These are phyloP conservation scores for Colletotrichum cereale DNA, from an alignment of 2,329 filamentous ascomycete species.

Conservation along the genomic window DNA sequence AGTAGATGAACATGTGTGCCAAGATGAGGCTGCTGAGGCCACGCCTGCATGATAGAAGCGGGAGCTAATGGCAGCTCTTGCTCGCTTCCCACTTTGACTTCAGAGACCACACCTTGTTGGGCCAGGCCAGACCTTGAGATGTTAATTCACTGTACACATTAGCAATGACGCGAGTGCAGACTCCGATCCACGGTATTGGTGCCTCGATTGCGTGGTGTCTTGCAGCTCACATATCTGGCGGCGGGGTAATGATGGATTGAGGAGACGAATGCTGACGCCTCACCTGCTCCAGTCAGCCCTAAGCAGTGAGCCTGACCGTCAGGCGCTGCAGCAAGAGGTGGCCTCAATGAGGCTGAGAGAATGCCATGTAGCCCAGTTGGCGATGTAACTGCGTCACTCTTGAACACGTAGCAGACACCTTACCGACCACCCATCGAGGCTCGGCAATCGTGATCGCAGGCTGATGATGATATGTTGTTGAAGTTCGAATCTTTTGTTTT, in stretches of 20 bases:
- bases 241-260: not conserved
- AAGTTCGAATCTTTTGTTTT: not conserved
- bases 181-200: not conserved
- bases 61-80: not conserved
- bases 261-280: not conserved
- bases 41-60: not conserved
- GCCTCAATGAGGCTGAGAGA: not conserved
- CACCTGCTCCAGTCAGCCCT: not conserved
- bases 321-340: not conserved
- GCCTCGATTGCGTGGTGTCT: not conserved
- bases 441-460: not conserved
- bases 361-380: not conserved
- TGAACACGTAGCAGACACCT: not conserved
- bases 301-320: not conserved
- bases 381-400: not conserved
- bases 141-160: not conserved
- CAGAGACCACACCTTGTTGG: not conserved
- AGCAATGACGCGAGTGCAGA: no score
- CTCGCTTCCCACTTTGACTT: not conserved
- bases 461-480: not conserved
- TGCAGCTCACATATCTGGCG: not conserved
- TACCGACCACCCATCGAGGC: not conserved
- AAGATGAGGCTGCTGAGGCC: conserved; percentile 19
- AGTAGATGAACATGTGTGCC: not conserved
- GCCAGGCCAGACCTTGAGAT: not conserved